Conservation (phyloP, 2,329 filamentous ascomycete species). For the Aspergillus neoniger region DNA sequence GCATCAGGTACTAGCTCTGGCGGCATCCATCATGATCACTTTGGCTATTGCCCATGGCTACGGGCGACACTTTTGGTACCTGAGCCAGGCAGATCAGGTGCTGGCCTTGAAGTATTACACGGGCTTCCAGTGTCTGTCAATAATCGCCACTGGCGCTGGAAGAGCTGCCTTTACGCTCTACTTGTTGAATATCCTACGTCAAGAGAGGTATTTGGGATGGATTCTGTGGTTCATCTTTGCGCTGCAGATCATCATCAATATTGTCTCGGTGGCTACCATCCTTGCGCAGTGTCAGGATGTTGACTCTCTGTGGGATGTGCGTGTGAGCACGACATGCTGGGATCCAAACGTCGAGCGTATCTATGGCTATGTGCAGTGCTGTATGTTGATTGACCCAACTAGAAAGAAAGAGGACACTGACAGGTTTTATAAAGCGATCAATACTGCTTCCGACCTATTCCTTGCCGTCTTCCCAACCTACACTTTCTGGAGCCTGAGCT, state of each 20-base stretch:
- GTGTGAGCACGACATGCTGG: constrained; percentile 24
- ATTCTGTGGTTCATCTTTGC: background rate
- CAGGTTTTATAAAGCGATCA: constrained; percentile 18
- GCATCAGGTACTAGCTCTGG: background rate
- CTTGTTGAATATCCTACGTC: constrained; percentile 11
- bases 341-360: constrained; percentile 25
- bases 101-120: constrained; percentile 5
- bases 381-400: constrained; percentile 16
- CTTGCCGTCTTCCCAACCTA: constrained; percentile 30
- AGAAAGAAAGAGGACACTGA: constrained; percentile 2
- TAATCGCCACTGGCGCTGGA: constrained; percentile 6
- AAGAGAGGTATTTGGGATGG: background rate
- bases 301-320: constrained; percentile 25
- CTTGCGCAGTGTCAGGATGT: constrained; percentile 28
- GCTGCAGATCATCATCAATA: constrained; percentile 27
- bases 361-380: constrained; percentile 32
- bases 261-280: constrained; percentile 27
- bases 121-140: background rate
- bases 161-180: constrained; percentile 11
- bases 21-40: background rate
- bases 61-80: background rate
- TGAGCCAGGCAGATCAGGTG: background rate
- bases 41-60: constrained; percentile 2
- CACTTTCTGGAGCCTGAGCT: constrained; percentile 37
- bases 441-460: constrained; percentile 31